These are phyloP conservation scores for Aspergillus leporis DNA, from an alignment of 495 filamentous ascomycete genomes.

Conservation along the genomic window DNA sequence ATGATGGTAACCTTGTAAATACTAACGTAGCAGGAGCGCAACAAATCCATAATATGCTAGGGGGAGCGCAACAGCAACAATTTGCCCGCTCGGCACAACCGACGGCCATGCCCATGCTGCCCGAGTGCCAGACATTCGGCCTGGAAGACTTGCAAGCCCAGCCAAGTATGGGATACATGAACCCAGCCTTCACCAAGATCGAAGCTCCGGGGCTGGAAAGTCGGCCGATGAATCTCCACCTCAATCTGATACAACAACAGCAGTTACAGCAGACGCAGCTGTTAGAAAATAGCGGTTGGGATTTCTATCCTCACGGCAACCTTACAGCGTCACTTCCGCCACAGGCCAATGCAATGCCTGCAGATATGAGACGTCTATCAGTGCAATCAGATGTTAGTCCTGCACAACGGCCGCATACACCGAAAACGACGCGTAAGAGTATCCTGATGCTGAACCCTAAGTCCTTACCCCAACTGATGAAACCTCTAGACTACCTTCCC, in stretches of 20 bases:
- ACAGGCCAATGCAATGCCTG: constrained; percentile 23
- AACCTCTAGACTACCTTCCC: constrained; percentile 41
- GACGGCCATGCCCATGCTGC: constrained; percentile 22
- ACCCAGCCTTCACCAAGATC: constrained; percentile 18
- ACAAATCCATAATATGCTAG: constrained; percentile 58
- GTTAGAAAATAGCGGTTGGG: constrained; percentile 31
- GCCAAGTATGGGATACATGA: constrained; percentile 23
- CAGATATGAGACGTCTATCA: constrained; percentile 37
- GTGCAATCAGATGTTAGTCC: constrained; percentile 40
- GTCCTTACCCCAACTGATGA: constrained; percentile 17
- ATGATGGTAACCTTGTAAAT: constrained; percentile 62
- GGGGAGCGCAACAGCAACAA: constrained; percentile 73
- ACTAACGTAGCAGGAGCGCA: constrained; percentile 62
- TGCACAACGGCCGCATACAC: constrained; percentile 57
- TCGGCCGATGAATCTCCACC: constrained; percentile 23
- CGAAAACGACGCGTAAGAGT: constrained; percentile 55
- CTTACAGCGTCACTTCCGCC: constrained; percentile 21
- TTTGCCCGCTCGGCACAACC: constrained; percentile 23
- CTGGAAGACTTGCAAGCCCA: constrained; percentile 39
- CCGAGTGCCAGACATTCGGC: constrained; percentile 34
- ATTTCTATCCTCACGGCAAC: constrained; percentile 25
- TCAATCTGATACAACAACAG: constrained; percentile 32
- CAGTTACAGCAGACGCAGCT: constrained; percentile 24
- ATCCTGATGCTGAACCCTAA: background rate
- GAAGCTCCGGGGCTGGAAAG: constrained; percentile 15